These are phyloP conservation scores for Rhizopus stolonifer DNA, from an alignment of 371 early-diverging fungal species.

Conservation along the genomic window DNA sequence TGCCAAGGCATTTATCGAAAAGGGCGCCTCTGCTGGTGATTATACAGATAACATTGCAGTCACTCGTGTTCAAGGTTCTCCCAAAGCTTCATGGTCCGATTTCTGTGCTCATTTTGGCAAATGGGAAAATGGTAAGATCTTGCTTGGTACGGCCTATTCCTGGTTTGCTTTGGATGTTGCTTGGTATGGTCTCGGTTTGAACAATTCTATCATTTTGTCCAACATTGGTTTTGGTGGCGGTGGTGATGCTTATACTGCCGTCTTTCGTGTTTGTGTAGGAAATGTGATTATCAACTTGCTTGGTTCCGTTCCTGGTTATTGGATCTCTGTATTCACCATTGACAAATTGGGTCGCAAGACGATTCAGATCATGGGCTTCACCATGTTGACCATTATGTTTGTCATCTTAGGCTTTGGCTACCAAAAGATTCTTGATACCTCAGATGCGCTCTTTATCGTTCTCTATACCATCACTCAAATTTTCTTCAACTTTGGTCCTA, in stretches of 20 bases:
- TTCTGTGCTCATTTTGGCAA: constrained; percentile 63
- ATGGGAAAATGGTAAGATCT: constrained; percentile 54
- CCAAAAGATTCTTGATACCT: constrained; percentile 48
- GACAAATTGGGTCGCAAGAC: constrained; percentile 81
- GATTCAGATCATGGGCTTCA: constrained; percentile 78
- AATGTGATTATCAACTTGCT: constrained; percentile 76
- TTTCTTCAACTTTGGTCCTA: constrained; percentile 59
- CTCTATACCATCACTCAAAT: constrained; percentile 19
- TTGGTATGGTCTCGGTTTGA: constrained; percentile 85
- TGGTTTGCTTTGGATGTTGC: constrained; percentile 87
- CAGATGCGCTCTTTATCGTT: constrained; percentile 62
- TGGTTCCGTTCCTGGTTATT: constrained; percentile 88
- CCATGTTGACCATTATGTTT: constrained; percentile 47
- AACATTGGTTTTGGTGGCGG: constrained; percentile 68
- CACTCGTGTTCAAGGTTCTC: constrained; percentile 20
- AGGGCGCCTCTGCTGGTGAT: constrained; percentile 33
- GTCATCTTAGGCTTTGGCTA: constrained; percentile 48
- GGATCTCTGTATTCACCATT: constrained; percentile 79
- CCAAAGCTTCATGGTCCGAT: constrained; percentile 48
- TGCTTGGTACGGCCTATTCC: constrained; percentile 61
- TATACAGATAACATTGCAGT: constrained; percentile 33
- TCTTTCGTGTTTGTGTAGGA: constrained; percentile 65
- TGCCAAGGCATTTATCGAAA: constrained; percentile 43
- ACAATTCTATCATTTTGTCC: constrained; percentile 66
- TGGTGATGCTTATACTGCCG: constrained; percentile 48